Evolutionary conservation across 140 eudicot species (phyloP), one percentile per base, ranked within the genome.

Genomic region (Bidens hawaiensis): DNA sequence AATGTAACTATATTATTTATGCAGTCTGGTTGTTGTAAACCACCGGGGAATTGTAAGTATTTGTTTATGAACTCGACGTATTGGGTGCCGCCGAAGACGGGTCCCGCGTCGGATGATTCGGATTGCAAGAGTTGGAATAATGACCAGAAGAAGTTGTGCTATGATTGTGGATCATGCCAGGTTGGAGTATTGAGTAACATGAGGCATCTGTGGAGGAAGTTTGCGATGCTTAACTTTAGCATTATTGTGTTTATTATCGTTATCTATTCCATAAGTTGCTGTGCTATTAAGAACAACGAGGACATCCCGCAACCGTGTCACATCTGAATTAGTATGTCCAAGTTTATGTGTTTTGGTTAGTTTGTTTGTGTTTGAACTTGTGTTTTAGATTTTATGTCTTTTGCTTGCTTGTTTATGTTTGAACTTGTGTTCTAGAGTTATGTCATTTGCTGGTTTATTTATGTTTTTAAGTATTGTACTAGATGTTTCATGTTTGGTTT

Each of bases 11-110:
- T 8, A 3, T 36, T 36, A 8, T 38, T 14, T 38, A 11, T 11
- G 22, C 75, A 86, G 97, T 74, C 82, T 2, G 88, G 97, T 33
- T 90, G 97, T 72, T 90, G 95, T 76, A 84, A 79, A 60, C 90
- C 95, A 25, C 95, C 97, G 2, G 64, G 13, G 1, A 26, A 79
- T 62, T 86, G 95, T 42, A 83, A 81, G n/a, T 76, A 65, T 57
- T 22, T 61, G 67, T 81, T 66, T 40, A 71, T 78, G 58, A 89
- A 82, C 8, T 71, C 78, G 15, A 85, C 89, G 9, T 68, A 24
- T 43, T 89, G 97, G 97, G 64, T 22, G 3, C 64, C 59, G 10
- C 93, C 89, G 2, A 54, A 65, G 54, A 5, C 70, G 4, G 90
- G 93, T 8, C 46, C 74, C 1, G 68, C 34, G 8, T 67, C 62